Conservation (phyloP, 2,329 filamentous ascomycete genomes). For the Penicillium sp. region DNA sequence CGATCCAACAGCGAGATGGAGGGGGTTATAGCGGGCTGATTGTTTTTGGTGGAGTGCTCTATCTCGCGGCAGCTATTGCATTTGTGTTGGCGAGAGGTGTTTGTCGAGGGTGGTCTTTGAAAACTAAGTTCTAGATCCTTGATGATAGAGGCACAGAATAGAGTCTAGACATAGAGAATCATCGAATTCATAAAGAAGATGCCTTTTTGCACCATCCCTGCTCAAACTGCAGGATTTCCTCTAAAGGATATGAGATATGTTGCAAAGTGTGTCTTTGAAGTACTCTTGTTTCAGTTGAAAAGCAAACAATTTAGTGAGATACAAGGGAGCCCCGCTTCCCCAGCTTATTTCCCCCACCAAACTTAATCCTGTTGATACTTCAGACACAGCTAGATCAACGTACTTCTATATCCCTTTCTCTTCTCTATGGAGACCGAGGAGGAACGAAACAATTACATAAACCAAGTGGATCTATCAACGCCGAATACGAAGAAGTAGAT, state of each 20-base stretch:
- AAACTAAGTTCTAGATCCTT: conserved; percentile 14
- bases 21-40: conserved; percentile 18
- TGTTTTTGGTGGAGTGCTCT: conserved; percentile 23
- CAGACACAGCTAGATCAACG: no score
- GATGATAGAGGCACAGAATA: not conserved
- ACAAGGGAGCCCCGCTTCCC: no score
- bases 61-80: conserved; percentile 20
- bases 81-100: conserved; percentile 24
- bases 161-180: not conserved
- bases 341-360: no score
- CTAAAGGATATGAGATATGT: conserved; percentile 36
- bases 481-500: no score
- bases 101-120: conserved; percentile 19
- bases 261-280: conserved; percentile 31
- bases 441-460: no score
- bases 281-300: conserved; percentile 36
- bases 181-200: conserved; percentile 38
- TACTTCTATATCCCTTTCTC: no score
- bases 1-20: conserved; percentile 7
- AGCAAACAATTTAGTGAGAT: conserved; percentile 35
- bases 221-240: conserved; percentile 40
- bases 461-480: no score
- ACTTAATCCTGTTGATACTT: no score
- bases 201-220: conserved; percentile 46
- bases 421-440: no score